These are phyloP conservation scores for Nakaseomyces uthaithaninus DNA, from an alignment of 1,139 yeast genomes.

Conservation along the genomic window DNA sequence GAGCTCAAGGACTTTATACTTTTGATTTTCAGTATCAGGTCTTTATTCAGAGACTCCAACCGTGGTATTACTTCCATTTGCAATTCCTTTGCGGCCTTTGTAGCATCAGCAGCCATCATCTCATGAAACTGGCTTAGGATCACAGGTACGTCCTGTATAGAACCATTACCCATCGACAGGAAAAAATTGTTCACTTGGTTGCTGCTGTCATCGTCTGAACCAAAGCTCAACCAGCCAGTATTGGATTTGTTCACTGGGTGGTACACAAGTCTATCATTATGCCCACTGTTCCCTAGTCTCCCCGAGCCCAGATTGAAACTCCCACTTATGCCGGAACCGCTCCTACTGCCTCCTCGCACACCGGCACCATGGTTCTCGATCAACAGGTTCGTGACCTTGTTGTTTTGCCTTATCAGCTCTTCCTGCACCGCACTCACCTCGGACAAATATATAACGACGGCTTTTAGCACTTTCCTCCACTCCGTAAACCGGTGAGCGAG, in stretches of 20 bases:
- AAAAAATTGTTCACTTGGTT: slow-evolving; percentile 28
- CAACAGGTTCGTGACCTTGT: slow-evolving; percentile 56
- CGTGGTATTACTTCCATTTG: slow-evolving; percentile 66
- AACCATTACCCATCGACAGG: slow-evolving; percentile 69
- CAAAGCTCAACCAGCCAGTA: neutral
- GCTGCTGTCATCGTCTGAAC: slow-evolving; percentile 3
- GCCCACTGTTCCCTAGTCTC: neutral
- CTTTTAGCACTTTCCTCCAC: slow-evolving; percentile 75
- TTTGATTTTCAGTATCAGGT: slow-evolving; percentile 72
- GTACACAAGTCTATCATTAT: neutral
- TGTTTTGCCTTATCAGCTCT: slow-evolving; percentile 76
- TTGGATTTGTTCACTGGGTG: neutral
- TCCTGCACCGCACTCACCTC: slow-evolving; percentile 83
- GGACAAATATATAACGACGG: slow-evolving; percentile 62
- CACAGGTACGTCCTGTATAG: slow-evolving; percentile 74
- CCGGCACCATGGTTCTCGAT: neutral
- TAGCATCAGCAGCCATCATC: slow-evolving; percentile 57
- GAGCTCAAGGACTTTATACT: slow-evolving; percentile 76
- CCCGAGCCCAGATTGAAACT: slow-evolving; percentile 1
- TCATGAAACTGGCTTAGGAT: slow-evolving; percentile 69
- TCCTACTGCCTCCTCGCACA: neutral
- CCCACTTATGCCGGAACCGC: slow-evolving; percentile 2
- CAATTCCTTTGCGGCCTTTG: slow-evolving; percentile 64
- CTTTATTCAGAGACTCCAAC: slow-evolving; percentile 76
- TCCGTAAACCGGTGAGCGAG: slow-evolving; percentile 76